phyloP scores from a whole-genome alignment of 2,329 filamentous ascomycete species.

The Madurella fahalii region DNA sequence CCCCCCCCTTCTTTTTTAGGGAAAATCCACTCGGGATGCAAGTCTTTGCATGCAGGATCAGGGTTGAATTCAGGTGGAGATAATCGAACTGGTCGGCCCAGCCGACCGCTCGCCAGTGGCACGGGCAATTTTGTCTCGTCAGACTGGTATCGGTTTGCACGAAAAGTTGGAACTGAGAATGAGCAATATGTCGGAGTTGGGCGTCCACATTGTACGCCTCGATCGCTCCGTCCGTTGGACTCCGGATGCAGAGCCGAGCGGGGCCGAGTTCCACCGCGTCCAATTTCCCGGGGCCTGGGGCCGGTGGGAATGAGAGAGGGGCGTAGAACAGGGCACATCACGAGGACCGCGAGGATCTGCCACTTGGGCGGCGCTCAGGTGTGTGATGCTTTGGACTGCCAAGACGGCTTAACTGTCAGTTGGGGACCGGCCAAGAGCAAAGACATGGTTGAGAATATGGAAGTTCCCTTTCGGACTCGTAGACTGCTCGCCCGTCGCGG shows the following conservation, averaged over 20 bases:
- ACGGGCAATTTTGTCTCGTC: no score
- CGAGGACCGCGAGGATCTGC: conserved; percentile 14
- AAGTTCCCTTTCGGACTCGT: no score
- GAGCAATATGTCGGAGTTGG: not conserved
- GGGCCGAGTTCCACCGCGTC: conserved; percentile 14
- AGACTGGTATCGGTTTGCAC: no score
- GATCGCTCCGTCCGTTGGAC: not conserved
- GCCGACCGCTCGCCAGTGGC: no score
- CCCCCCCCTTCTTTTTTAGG: no score
- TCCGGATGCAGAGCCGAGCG: conserved; percentile 21
- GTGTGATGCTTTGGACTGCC: not conserved
- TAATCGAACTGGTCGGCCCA: no score
- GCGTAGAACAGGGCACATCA: conserved; percentile 18
- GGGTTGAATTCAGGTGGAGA: no score
- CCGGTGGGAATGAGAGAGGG: conserved; percentile 7
- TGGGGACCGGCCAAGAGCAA: not conserved
- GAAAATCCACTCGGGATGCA: no score
- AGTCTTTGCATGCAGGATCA: no score
- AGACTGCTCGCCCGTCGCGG: no score
- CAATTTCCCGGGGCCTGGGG: conserved; percentile 20
- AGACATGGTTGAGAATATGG: no score
- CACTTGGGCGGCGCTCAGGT: not conserved
- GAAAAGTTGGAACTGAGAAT: no score
- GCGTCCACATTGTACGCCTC: not conserved
- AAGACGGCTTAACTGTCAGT: not conserved